A percentile compares a stretch with the other conserved stretches of the same genome.
Conservation (phyloP, 2,329 filamentous ascomycete species). For the Alternaria sp. region DNA sequence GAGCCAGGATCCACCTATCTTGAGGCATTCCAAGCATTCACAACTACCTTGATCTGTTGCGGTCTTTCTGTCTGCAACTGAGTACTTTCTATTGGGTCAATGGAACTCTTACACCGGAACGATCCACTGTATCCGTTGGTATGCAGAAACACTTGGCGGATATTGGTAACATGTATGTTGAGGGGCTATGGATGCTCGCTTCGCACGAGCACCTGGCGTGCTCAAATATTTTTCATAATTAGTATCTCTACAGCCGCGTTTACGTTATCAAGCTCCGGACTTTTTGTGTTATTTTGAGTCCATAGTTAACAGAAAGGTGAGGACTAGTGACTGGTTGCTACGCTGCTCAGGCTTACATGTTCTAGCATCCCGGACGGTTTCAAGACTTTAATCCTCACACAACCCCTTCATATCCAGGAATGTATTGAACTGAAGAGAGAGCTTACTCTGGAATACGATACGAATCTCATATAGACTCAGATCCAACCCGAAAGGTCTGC, state of each 20-base stretch:
- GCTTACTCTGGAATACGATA: background rate
- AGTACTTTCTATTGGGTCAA: background rate
- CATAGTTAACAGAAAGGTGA: background rate
- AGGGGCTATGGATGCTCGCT: no score
- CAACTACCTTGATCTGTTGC: no score
- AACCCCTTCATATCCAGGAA: background rate
- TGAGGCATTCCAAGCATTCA: no score
- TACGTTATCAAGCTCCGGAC: no score
- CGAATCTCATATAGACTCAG: background rate
- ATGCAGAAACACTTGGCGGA: background rate
- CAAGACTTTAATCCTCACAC: no score
- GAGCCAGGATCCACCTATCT: no score
- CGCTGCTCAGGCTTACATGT: background rate
- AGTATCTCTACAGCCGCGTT: no score
- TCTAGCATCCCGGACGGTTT: background rate
- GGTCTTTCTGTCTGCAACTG: background rate
- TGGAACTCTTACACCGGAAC: background rate
- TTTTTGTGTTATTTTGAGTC: no score
- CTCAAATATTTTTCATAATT: no score
- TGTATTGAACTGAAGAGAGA: background rate
- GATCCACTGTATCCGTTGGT: background rate
- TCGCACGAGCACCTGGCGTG: no score
- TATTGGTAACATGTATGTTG: background rate
- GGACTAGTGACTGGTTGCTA: background rate
- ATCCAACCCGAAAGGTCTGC: background rate